Evolutionary conservation across 1,284 basidiomycete genomes (phyloP), one percentile per base, ranked within the genome.

Genomic region (Fomitiporia mediterranea): DNA sequence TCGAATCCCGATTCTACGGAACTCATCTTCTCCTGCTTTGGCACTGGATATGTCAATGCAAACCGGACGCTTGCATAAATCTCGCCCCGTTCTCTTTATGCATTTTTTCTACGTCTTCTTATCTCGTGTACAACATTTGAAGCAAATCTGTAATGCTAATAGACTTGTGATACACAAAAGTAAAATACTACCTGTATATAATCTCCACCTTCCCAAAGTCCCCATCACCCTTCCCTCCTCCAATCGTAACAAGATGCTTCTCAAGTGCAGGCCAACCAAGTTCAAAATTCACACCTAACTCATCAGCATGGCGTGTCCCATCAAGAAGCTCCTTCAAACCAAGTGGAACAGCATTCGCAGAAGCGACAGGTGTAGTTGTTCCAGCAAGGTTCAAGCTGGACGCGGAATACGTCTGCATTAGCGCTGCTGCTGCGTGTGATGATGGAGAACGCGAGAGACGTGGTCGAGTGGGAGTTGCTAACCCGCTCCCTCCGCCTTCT

Each of bases 241-340:
- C 89, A 46, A 84, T 79, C 21, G 73, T 68, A 4, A 75, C 73
- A 46, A 98, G 71, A 80, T 91, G 91, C 60, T 80, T 79, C 65
- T 92, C 84, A 53, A 98, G 73, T 59, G 88, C 73, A 3, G 84
- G 82, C 94, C 94, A 96, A 4, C 89, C 86, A 54, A 87, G 83
- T 61, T 90, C 84, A 64, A 94, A 94, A 50, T 68, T 76, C 17
- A 91, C 87, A 59, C 89, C 90, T 47, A 98, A 74, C 70, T 97
- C 94, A 69, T 98, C 95, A 1, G 92, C 87, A 69, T 94, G 89
- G 70, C 94, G 93, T 57, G 88, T 86, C 3, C 94, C 94, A 65
- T 97, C 88, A 9, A 97, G 74, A 56, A 90, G 70, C 3, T 75
- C 64, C 21, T 82, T 65, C 37, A 97, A 65, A 25, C 84, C 85